Evolutionary conservation across 306 rosid genomes (phyloP).

Genomic region (Malus fusca): DNA sequence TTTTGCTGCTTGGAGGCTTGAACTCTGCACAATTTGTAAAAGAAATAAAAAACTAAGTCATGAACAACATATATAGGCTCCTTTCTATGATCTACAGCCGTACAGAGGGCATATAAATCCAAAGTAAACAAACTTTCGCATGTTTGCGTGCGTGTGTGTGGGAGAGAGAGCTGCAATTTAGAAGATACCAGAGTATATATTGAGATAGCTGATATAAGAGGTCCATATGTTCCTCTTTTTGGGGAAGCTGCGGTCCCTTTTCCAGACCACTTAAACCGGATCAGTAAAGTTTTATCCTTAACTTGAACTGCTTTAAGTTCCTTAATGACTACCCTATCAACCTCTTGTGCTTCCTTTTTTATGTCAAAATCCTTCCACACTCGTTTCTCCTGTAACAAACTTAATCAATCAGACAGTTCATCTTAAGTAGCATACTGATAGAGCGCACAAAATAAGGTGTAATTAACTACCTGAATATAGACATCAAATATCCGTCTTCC

Average conservation of each 20-base stretch:
- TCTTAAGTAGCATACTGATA: not conserved
- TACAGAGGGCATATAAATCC: too few species aligned
- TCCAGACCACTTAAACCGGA: slow-evolving; percentile 54
- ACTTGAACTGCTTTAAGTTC: slow-evolving; percentile 16
- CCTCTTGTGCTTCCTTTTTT: slow-evolving; percentile 22
- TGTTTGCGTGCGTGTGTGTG: too few species aligned
- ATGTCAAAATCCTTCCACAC: slow-evolving; percentile 41
- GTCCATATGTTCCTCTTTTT: slow-evolving; percentile 7
- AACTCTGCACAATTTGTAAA: too few species aligned
- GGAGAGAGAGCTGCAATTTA: too few species aligned
- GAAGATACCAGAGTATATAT: slow-evolving; percentile 5
- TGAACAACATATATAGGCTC: too few species aligned
- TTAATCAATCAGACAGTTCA: not conserved
- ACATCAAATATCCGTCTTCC: slow-evolving; percentile 57
- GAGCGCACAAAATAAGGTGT: too few species aligned
- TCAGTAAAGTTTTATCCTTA: slow-evolving; percentile 23
- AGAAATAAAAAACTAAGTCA: not conserved
- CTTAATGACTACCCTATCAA: slow-evolving; percentile 21
- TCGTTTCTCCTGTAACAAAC: slow-evolving; percentile 29
- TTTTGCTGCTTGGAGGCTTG: too few species aligned
- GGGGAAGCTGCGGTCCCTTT: slow-evolving; percentile 42
- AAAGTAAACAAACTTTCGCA: too few species aligned
- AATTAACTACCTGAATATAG: slow-evolving; percentile 66
- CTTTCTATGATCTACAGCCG: too few species aligned
- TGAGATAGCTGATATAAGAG: slow-evolving; percentile 21